A percentile compares a stretch with the other conserved stretches of the same genome.
Conservation (phyloP, 139 green algal species). For the Ulvella scutata region DNA sequence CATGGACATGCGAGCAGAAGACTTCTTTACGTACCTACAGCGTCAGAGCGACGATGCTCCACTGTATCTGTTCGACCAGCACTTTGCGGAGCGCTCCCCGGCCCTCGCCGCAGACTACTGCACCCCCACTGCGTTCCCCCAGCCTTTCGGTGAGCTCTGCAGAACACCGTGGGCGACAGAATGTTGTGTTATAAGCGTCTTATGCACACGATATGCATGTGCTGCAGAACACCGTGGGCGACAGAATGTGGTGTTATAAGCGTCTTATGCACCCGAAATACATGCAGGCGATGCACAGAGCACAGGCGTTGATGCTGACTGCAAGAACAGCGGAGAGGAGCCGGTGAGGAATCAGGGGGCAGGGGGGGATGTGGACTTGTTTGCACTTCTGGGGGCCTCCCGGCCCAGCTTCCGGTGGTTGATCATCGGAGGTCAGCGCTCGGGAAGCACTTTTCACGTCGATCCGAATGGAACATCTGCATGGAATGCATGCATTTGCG, state of each 20-base stretch:
- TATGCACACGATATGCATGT: neutral
- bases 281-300: slow-evolving; percentile 27
- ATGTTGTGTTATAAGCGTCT: neutral
- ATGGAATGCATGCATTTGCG: slow-evolving; percentile 83
- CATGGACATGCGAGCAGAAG: slow-evolving; percentile 44
- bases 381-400: slow-evolving; percentile 45
- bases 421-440: slow-evolving; percentile 69
- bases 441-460: slow-evolving; percentile 56
- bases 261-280: no score
- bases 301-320: no score
- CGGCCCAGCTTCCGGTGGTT: slow-evolving; percentile 65
- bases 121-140: slow-evolving; percentile 22
- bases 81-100: slow-evolving; percentile 36
- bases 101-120: slow-evolving; percentile 57
- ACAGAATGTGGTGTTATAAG: no score
- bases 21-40: slow-evolving; percentile 57
- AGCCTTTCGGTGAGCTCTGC: no score
- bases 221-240: no score
- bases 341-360: slow-evolving; percentile 38
- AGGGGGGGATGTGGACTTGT: slow-evolving; percentile 96
- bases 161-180: no score
- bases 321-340: no score
- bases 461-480: slow-evolving; percentile 86
- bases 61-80: slow-evolving; percentile 73
- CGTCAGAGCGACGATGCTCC: slow-evolving; percentile 51